phyloP scores from a whole-genome alignment of 148 eudicot species.

The Heliamphora exappendiculata region DNA sequence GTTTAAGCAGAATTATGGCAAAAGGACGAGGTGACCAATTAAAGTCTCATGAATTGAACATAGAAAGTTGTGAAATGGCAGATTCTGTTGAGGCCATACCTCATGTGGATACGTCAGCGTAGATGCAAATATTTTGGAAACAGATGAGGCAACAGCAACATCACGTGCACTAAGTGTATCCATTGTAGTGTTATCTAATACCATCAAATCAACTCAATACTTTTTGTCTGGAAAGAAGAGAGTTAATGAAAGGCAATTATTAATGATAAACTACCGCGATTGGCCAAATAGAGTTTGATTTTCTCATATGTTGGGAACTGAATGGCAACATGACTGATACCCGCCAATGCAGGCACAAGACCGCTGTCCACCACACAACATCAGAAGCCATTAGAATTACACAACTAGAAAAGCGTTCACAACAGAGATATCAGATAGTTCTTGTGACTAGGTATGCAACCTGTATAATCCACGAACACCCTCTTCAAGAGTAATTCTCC shows the following conservation, averaged over 20 bases:
- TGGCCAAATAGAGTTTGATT: slow-evolving; percentile 73
- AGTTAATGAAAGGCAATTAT: slow-evolving; percentile 4
- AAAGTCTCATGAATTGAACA: not conserved
- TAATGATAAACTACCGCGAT: slow-evolving; percentile 35
- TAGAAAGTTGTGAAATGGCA: not conserved
- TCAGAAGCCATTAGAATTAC: slow-evolving; percentile 23
- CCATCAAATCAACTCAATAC: slow-evolving; percentile 7
- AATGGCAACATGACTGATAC: slow-evolving; percentile 88
- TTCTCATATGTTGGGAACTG: slow-evolving; percentile 91
- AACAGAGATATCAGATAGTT: not conserved
- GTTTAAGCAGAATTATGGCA: not conserved
- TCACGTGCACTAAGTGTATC: slow-evolving; percentile 64
- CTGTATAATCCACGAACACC: slow-evolving; percentile 91
- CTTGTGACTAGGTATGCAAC: slow-evolving; percentile 25
- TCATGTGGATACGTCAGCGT: slow-evolving; percentile 97
- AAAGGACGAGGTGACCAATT: slow-evolving; percentile 19
- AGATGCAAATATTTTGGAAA: slow-evolving; percentile 95
- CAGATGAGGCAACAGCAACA: slow-evolving; percentile 92
- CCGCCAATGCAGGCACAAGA: slow-evolving; percentile 90
- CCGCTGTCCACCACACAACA: slow-evolving; percentile 48
- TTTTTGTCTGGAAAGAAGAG: not conserved
- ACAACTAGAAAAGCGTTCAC: too few relatives aligned
- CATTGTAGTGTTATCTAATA: slow-evolving; percentile 55
- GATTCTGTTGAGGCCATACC: slow-evolving; percentile 38
- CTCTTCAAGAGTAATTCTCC: slow-evolving; percentile 71